Evolutionary conservation across 2,329 filamentous ascomycete genomes (phyloP).

Genomic region (Paraconiothyrium brasiliense): DNA sequence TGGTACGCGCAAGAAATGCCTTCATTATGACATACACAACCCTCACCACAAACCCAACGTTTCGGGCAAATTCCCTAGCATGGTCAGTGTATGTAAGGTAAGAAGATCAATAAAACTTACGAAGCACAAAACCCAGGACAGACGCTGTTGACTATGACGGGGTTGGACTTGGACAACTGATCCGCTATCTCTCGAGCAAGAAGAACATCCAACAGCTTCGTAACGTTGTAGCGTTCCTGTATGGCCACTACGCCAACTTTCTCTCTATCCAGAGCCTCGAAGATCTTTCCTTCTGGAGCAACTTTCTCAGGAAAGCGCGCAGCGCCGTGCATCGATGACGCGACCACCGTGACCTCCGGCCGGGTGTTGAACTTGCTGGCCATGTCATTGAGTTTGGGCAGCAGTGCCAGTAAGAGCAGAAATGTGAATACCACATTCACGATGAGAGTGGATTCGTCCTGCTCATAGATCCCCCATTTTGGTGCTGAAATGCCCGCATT

Average conservation of each 20-base stretch:
- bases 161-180: neutral
- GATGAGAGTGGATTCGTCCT: slow-evolving; percentile 56
- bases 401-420: slow-evolving; percentile 60
- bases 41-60: too few relatives aligned
- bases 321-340: slow-evolving; percentile 22
- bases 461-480: slow-evolving; percentile 32
- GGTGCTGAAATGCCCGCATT: slow-evolving; percentile 45
- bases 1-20: too few relatives aligned
- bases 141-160: too few relatives aligned
- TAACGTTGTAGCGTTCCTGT: slow-evolving; percentile 31
- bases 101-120: too few relatives aligned
- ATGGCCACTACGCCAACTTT: neutral
- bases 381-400: slow-evolving; percentile 40
- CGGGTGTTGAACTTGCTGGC: slow-evolving; percentile 24
- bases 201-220: slow-evolving; percentile 40
- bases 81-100: too few relatives aligned
- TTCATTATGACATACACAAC: too few relatives aligned
- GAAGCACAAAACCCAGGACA: too few relatives aligned
- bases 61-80: too few relatives aligned
- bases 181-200: slow-evolving; percentile 30
- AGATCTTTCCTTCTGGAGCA: slow-evolving; percentile 29
- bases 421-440: slow-evolving; percentile 63
- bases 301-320: slow-evolving; percentile 26
- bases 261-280: slow-evolving; percentile 27
- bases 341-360: slow-evolving; percentile 26